Base-by-base conservation (phyloP, 805 yeast species). In the Suhomyces sp. region DNA sequence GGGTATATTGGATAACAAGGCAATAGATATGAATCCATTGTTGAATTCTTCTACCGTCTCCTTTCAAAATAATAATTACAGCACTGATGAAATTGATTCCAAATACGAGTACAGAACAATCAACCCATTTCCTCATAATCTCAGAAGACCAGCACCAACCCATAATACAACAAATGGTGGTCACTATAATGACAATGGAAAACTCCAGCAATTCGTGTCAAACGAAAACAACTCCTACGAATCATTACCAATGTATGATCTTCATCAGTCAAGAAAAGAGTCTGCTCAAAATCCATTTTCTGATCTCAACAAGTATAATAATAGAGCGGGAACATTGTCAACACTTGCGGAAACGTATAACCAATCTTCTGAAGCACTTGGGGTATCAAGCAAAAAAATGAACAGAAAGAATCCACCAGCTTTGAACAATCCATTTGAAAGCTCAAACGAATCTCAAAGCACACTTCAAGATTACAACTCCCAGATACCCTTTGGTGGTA, bases 11-110 rank as follows among this genome's bases (percentile, higher is more conserved):
- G 47, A 57, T 32, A 35, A 38, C 17, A 26, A 42, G 12, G 58
- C 48, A 15, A 52, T 60, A 26, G 48, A 46, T 10, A 46, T 48
- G 28, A 56, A 60, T 34, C 60, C 65, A n/a, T 44, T 60, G 19
- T 39, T 60, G 33, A 43, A 42, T 19, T 40, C 43, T 7, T 39
- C 52, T 7, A 46, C 48, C 14, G 40, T 47, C 10, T 38, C 43
- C 6, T 38, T 46, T 34, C 16, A 21, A 6, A 18, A 29, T 14
- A 11, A 15, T 5, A 28, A 27, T n/a, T 8, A 17, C 11, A 17
- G 11, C 17, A 30, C 11, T 18, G 23, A 15, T 28, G 31, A 33
- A 26, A n/a, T n/a, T n/a, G 46, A 22, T 19, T 36, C 11, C 25
- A 35, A 15, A 19, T 36, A 18, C 38, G 25, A 20, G 17, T 29